Evolutionary conservation across 768 basidiomycete genomes (phyloP).

Genomic region (Rhodotorula graminis): DNA sequence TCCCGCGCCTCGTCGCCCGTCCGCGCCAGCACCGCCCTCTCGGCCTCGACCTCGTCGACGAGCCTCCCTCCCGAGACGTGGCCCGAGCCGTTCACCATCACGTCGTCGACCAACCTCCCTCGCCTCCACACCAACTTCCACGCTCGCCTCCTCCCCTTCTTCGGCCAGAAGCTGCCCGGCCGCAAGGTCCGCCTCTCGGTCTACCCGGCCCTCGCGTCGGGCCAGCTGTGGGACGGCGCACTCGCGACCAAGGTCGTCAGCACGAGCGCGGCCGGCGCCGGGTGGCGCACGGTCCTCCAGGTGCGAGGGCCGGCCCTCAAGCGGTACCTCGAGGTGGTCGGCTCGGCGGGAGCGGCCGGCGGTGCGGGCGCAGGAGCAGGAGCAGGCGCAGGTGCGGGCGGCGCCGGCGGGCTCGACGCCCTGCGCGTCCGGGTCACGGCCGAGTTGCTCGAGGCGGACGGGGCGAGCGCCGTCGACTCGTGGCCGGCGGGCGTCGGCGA

Average conservation of each 20-base stretch:
- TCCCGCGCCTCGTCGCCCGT: conserved; percentile 2
- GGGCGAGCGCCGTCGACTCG: background rate
- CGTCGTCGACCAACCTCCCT: conserved; percentile 3
- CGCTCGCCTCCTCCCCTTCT: conserved; percentile 44
- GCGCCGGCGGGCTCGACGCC: background rate
- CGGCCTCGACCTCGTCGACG: background rate
- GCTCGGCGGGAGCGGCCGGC: background rate
- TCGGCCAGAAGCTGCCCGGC: conserved; percentile 40
- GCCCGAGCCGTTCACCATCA: conserved; percentile 26
- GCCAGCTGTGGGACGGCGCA: conserved; percentile 24
- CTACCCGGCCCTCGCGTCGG: conserved; percentile 15
- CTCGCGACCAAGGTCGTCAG: conserved; percentile 27
- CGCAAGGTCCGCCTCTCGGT: conserved; percentile 42
- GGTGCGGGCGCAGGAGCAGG: background rate
- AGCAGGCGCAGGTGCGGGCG: background rate
- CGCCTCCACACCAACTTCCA: conserved; percentile 42
- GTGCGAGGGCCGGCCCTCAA: conserved; percentile 10
- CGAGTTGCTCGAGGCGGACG: conserved; percentile 26
- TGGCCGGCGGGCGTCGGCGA: background rate
- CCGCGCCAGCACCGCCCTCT: background rate
- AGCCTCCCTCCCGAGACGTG: conserved; percentile 15
- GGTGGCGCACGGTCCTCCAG: conserved; percentile 12
- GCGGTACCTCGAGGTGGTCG: conserved; percentile 12
- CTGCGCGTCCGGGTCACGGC: conserved; percentile 21
- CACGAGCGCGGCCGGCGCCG: conserved; percentile 19